Conservation (phyloP, 371 early-diverging fungal genomes). For the Mortierella sp. region DNA sequence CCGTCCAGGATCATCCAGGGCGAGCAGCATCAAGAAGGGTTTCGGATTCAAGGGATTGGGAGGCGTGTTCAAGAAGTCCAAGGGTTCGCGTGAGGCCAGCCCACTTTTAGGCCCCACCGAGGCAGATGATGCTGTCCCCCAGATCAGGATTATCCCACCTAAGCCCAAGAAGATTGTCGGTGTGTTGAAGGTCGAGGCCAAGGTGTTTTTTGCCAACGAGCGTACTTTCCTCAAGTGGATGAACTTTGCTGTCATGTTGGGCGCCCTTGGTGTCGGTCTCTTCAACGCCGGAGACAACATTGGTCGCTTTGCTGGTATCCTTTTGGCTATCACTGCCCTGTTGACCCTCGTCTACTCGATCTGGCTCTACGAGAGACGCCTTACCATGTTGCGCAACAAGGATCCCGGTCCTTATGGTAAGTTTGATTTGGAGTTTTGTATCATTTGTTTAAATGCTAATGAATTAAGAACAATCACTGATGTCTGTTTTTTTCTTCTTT, state of each 20-base stretch:
- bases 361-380: constrained; percentile 89
- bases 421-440: background rate
- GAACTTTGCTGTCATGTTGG: constrained; percentile 76
- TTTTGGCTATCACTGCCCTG: constrained; percentile 76
- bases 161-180: constrained; percentile 58
- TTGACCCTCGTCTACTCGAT: constrained; percentile 83
- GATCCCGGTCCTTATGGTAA: constrained; percentile 74
- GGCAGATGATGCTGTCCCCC: constrained; percentile 28
- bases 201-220: constrained; percentile 98
- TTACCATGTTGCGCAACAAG: constrained; percentile 71
- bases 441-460: background rate
- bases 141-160: constrained; percentile 56
- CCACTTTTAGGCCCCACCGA: constrained; percentile 39
- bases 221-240: constrained; percentile 93
- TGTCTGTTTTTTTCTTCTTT: background rate
- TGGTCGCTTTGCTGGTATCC: constrained; percentile 73
- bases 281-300: constrained; percentile 79
- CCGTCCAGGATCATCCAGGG: constrained; percentile 24
- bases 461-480: background rate
- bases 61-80: constrained; percentile 44
- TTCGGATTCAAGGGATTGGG: constrained; percentile 57
- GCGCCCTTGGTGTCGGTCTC: constrained; percentile 76
- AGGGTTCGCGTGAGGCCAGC: constrained; percentile 36
- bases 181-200: constrained; percentile 56
- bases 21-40: constrained; percentile 37